Evolutionary conservation across 805 yeast genomes (phyloP).

Genomic region (Kodamaea neixiangensis): DNA sequence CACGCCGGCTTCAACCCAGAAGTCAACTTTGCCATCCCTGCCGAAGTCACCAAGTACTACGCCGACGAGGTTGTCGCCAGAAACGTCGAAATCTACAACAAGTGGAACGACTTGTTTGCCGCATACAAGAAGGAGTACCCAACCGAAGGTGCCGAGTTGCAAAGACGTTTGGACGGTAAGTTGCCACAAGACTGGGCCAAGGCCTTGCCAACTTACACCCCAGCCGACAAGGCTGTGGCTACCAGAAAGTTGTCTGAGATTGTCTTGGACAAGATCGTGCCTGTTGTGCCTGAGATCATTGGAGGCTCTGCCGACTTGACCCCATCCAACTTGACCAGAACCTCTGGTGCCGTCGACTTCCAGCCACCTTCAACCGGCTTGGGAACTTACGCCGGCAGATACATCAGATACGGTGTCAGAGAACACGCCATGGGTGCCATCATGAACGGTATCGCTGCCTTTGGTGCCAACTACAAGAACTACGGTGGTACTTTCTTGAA

Average conservation of each 20-base stretch:
- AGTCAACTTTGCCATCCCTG: conserved; percentile 74
- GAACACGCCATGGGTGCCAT: conserved; percentile 99
- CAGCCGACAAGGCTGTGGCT: conserved; percentile 81
- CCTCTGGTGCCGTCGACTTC: conserved; percentile 83
- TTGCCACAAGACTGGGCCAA: conserved; percentile 84
- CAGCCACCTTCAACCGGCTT: conserved; percentile 79
- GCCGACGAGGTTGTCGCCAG: conserved; percentile 50
- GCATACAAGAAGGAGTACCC: conserved; percentile 72
- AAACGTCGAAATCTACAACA: conserved; percentile 67
- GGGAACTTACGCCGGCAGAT: conserved; percentile 90
- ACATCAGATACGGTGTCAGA: conserved; percentile 96
- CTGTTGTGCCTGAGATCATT: conserved; percentile 78
- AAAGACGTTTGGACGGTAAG: conserved; percentile 74
- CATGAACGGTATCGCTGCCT: conserved; percentile 95
- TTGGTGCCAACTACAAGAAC: conserved; percentile 79
- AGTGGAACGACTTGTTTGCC: conserved; percentile 71
- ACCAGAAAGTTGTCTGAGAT: conserved; percentile 92
- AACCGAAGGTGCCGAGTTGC: conserved; percentile 72
- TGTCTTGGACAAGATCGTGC: conserved; percentile 63
- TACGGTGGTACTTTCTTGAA: conserved; percentile 98
- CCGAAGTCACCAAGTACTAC: conserved; percentile 77
- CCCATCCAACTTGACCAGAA: conserved; percentile 93
- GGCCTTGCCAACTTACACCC: conserved; percentile 74
- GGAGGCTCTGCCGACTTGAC: conserved; percentile 99
- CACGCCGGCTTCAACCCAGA: conserved; percentile 88